These are phyloP conservation scores for Pleurozium schreberi DNA, from an alignment of 225 moss, liverwort and hornwort genomes.

Conservation along the genomic window DNA sequence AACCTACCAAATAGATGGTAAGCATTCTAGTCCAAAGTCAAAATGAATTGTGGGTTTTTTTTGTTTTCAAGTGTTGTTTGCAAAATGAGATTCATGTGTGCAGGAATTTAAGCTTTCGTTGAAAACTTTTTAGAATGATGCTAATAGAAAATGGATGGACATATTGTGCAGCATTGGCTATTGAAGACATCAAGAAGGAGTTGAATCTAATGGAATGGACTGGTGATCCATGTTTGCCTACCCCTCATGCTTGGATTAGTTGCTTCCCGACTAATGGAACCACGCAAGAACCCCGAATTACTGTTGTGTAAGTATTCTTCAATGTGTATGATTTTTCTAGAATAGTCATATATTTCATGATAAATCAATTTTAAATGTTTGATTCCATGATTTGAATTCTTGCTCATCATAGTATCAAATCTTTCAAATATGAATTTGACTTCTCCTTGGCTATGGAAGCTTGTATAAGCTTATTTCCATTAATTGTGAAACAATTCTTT, in stretches of 20 bases:
- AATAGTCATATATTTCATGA: neutral
- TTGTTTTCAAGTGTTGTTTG: neutral
- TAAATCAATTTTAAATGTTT: neutral
- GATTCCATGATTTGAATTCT: too few species aligned
- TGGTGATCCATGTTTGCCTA: conserved; percentile 9
- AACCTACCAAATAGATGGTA: neutral
- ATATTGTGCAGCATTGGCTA: neutral
- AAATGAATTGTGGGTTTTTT: too few species aligned
- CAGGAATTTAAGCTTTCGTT: too few species aligned
- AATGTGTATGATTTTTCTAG: too few species aligned
- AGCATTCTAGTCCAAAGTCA: neutral
- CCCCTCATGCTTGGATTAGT: neutral
- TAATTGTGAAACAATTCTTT: neutral
- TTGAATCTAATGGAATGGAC: conserved; percentile 1
- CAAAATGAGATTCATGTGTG: neutral
- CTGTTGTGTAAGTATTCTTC: neutral
- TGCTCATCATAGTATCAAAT: neutral
- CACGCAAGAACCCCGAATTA: neutral
- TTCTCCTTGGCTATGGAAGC: neutral
- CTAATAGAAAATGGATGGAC: neutral
- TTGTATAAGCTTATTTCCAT: neutral
- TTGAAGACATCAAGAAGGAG: neutral
- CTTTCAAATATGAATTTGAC: neutral
- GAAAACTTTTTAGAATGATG: neutral
- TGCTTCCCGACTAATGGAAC: neutral